Evolutionary conservation across 1,284 basidiomycete genomes (phyloP), one percentile per base, ranked within the genome.

Genomic region (Cystobasidiaceae sp.): DNA sequence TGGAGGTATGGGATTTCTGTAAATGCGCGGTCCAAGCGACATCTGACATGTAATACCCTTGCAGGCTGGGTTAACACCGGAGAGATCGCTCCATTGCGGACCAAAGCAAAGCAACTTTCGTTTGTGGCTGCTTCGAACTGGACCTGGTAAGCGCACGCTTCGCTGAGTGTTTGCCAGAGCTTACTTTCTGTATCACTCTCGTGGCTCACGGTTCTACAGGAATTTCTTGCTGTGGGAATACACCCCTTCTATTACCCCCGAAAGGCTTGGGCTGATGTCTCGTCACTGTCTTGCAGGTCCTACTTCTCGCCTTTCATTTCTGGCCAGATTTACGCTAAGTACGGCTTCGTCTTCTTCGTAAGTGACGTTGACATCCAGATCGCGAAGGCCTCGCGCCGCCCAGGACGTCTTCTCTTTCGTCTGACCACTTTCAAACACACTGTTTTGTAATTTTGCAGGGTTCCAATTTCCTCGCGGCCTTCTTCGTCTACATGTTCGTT

Each of bases 341-440:
- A 90, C 74, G 78, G 89, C 49, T 56, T 87, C 67, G 83, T 87
- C 72, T 88, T 88, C 79, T 87, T 85, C 72, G 87, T 87, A n/a
- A 46, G 41, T 46, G 68, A 85, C 86, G 82, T 80, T 89, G 11
- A 73, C 85, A 30, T 84, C 86, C 71, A 87, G 86, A 25, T 84
- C 81, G 70, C 73, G n/a, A n/a, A n/a, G n/a, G n/a, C n/a, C n/a
- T n/a, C n/a, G n/a, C n/a, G n/a, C n/a, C n/a, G n/a, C n/a, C n/a
- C n/a, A n/a, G n/a, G n/a, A n/a, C n/a, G n/a, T n/a, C n/a, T n/a
- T n/a, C n/a, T n/a, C n/a, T n/a, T 83, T 64, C 88, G 86, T 71
- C 83, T 87, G 28, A 75, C 64, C 68, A 70, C 73, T 59, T 66
- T 74, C 58, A 68, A 17, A 13, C 64, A 50, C 19, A 17, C 6